Conservation (phyloP, 1,284 basidiomycete genomes). For the Boletus mariae region DNA sequence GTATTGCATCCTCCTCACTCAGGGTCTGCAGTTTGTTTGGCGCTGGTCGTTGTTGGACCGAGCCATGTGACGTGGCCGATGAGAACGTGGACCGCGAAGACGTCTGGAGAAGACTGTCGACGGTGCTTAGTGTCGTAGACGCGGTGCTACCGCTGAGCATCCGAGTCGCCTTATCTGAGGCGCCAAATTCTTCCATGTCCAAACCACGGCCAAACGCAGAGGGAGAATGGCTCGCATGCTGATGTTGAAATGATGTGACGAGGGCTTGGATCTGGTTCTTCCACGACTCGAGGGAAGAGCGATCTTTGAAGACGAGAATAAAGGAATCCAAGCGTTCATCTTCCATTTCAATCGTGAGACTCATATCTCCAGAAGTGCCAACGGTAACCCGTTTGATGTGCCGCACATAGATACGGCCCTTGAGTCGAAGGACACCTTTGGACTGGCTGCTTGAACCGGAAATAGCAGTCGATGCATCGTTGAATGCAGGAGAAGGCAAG, state of each 20-base stretch:
- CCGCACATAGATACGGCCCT: constrained; percentile 91
- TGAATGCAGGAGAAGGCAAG: constrained; percentile 53
- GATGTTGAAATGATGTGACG: constrained; percentile 60
- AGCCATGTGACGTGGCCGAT: constrained; percentile 68
- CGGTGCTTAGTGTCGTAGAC: constrained; percentile 60
- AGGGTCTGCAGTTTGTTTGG: constrained; percentile 58
- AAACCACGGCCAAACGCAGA: constrained; percentile 38
- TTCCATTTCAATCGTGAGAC: constrained; percentile 92
- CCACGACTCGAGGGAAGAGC: constrained; percentile 88
- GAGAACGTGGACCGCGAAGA: constrained; percentile 65
- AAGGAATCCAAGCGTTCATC: constrained; percentile 91
- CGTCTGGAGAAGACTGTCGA: constrained; percentile 65
- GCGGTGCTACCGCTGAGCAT: constrained; percentile 74
- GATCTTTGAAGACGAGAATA: constrained; percentile 90
- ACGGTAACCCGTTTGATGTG: constrained; percentile 88
- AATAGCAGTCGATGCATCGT: constrained; percentile 44
- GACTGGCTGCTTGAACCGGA: constrained; percentile 43
- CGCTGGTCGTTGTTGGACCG: constrained; percentile 36
- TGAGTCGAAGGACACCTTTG: constrained; percentile 83
- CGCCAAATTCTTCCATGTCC: constrained; percentile 76
- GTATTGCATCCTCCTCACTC: constrained; percentile 66
- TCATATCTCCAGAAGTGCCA: constrained; percentile 75
- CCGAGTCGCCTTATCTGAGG: constrained; percentile 67
- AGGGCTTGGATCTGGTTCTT: constrained; percentile 73
- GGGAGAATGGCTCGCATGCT: constrained; percentile 31